Conservation (phyloP, 768 basidiomycete species). For the Galerina marginata region DNA sequence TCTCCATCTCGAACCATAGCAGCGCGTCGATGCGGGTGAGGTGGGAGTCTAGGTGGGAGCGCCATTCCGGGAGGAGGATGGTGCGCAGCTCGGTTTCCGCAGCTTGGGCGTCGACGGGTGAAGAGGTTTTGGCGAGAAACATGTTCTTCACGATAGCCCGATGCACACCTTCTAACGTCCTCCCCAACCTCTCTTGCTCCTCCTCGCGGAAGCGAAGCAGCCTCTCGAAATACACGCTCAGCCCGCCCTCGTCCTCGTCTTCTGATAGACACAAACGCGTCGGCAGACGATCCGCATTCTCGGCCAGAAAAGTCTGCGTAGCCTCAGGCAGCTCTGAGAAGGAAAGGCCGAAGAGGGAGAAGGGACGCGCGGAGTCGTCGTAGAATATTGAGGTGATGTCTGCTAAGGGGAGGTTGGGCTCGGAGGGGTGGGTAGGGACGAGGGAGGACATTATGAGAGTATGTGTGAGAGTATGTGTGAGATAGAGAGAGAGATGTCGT, state of each 20-base stretch:
- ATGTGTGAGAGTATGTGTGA: no score
- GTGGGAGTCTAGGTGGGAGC: slow-evolving; percentile 12
- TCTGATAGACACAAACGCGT: not conserved
- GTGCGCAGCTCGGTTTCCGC: not conserved
- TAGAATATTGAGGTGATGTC: slow-evolving; percentile 1
- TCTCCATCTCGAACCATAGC: slow-evolving; percentile 18
- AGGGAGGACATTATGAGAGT: not conserved
- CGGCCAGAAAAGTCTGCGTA: slow-evolving; percentile 7
- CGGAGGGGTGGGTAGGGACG: not conserved
- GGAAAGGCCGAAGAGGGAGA: not conserved
- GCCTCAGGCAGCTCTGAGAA: slow-evolving; percentile 11
- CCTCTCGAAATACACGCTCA: not conserved
- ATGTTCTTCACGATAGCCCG: slow-evolving; percentile 10
- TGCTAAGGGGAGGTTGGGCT: not conserved
- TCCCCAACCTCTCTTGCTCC: slow-evolving; percentile 5
- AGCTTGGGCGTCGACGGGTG: not conserved
- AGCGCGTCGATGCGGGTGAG: slow-evolving; percentile 16
- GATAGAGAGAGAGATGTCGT: no score
- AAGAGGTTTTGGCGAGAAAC: not conserved
- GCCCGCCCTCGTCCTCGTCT: not conserved
- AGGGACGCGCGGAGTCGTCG: not conserved
- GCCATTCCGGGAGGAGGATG: slow-evolving; percentile 20
- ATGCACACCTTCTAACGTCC: slow-evolving; percentile 12
- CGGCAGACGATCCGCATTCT: not conserved
- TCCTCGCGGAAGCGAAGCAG: not conserved